phyloP scores from a whole-genome alignment of 495 filamentous ascomycete species.

The Talaromyces ruber region DNA sequence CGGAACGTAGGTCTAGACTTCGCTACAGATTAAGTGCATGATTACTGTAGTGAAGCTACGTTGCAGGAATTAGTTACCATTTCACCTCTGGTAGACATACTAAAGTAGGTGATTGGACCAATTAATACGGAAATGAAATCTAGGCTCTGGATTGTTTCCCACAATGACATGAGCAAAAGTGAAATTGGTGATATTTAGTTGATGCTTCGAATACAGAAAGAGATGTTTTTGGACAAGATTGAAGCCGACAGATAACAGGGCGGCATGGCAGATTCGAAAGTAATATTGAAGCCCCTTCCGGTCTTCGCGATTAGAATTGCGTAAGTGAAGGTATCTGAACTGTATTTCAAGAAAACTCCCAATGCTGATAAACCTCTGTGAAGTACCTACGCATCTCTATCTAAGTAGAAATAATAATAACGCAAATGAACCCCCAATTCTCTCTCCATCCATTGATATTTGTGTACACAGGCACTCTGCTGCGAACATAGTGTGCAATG shows the following conservation, averaged over 20 bases:
- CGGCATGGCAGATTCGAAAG: no score
- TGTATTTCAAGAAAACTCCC: no score
- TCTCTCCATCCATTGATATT: neutral
- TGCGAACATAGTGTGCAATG: neutral
- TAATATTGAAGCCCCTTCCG: no score
- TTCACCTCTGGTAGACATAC: neutral
- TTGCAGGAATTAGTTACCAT: neutral
- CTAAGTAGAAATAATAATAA: no score
- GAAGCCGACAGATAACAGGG: no score
- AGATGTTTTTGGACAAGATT: no score
- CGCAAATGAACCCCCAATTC: neutral
- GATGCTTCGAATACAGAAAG: no score
- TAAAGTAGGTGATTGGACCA: neutral
- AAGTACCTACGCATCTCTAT: no score
- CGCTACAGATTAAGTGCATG: neutral
- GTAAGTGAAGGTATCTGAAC: no score
- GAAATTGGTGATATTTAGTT: neutral
- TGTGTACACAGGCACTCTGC: neutral
- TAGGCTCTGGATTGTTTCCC: neutral
- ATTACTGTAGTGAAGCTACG: neutral
- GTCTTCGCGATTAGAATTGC: no score
- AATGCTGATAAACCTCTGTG: neutral
- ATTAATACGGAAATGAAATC: neutral
- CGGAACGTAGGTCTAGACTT: neutral
- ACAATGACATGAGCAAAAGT: no score